A percentile compares a stretch with the other conserved stretches of the same genome.
phyloP scores from a whole-genome alignment of 495 filamentous ascomycete genomes.

The Talaromyces liani region DNA sequence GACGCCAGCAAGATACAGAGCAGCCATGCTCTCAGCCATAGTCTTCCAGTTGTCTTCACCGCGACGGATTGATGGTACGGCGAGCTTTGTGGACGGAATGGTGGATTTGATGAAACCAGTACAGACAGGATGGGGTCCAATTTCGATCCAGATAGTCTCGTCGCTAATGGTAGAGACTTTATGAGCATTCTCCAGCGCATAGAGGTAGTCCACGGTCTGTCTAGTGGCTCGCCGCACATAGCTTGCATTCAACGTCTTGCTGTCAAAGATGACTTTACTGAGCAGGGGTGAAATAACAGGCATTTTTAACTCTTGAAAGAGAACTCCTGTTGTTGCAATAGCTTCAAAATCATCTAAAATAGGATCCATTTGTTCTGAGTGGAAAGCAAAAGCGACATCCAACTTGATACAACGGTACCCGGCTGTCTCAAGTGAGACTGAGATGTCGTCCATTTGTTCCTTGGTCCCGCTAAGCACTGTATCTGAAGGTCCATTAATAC shows the following conservation, averaged over 20 bases:
- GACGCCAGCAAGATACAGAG: conserved; percentile 51
- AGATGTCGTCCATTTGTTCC: conserved; percentile 41
- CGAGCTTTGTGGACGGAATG: conserved; percentile 18
- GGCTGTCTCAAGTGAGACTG: conserved; percentile 10
- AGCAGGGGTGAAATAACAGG: conserved; percentile 28
- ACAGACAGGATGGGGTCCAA: conserved; percentile 34
- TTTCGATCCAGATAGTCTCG: conserved; percentile 25
- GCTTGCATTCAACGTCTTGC: conserved; percentile 23
- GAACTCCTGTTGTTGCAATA: conserved; percentile 20
- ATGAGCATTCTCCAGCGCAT: conserved; percentile 18
- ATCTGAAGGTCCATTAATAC: conserved; percentile 55
- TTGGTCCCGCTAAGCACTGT: conserved; percentile 54
- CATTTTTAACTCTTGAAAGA: conserved; percentile 21
- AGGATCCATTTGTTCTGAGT: conserved; percentile 44
- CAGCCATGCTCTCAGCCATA: conserved; percentile 41
- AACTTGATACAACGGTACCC: conserved; percentile 26
- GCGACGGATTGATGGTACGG: conserved; percentile 36
- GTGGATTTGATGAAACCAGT: conserved; percentile 17
- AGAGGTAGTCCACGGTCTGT: conserved; percentile 22
- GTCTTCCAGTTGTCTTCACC: conserved; percentile 45
- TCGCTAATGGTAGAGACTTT: conserved; percentile 13
- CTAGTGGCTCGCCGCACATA: conserved; percentile 24
- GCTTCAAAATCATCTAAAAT: conserved; percentile 39
- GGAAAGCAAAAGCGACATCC: conserved; percentile 47
- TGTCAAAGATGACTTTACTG: conserved; percentile 14